phyloP scores from a whole-genome alignment of 2,329 filamentous ascomycete species.

The Diaporthe citri region DNA sequence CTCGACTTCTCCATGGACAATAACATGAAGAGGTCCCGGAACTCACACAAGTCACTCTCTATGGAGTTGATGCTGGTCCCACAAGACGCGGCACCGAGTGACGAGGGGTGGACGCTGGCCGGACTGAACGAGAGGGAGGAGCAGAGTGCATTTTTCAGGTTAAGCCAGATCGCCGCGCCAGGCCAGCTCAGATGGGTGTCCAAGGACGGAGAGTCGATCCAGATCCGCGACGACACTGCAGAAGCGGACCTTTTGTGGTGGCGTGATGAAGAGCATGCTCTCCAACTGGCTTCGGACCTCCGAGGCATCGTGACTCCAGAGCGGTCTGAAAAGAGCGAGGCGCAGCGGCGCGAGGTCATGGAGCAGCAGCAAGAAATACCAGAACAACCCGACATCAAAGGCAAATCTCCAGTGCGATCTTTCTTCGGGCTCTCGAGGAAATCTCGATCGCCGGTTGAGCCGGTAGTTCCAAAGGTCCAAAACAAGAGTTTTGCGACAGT shows the following conservation, averaged over 20 bases:
- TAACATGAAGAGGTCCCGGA: neutral
- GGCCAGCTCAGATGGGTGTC: conserved; percentile 12
- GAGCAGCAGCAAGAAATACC: neutral
- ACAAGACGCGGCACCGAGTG: neutral
- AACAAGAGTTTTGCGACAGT: conserved; percentile 45
- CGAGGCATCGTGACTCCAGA: neutral
- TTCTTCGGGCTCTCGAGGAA: conserved; percentile 14
- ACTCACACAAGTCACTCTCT: neutral
- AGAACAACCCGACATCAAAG: conserved; percentile 1
- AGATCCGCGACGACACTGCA: conserved; percentile 8
- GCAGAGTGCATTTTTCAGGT: neutral
- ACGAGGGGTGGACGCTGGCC: conserved; percentile 23
- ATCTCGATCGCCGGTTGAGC: conserved; percentile 49
- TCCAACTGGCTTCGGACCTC: conserved; percentile 9
- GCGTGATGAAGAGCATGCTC: conserved; percentile 26
- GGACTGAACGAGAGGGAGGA: conserved; percentile 14
- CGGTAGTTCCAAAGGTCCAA: conserved; percentile 46
- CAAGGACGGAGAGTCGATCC: neutral
- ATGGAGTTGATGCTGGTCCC: conserved; percentile 26
- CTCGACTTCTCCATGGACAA: neutral
- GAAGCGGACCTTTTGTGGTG: conserved; percentile 25
- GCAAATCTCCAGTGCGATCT: conserved; percentile 3
- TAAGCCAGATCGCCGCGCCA: neutral
- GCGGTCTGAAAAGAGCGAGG: neutral
- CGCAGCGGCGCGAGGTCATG: neutral